Conservation (phyloP, 345 rosid species). For the Noccaea caerulescens region DNA sequence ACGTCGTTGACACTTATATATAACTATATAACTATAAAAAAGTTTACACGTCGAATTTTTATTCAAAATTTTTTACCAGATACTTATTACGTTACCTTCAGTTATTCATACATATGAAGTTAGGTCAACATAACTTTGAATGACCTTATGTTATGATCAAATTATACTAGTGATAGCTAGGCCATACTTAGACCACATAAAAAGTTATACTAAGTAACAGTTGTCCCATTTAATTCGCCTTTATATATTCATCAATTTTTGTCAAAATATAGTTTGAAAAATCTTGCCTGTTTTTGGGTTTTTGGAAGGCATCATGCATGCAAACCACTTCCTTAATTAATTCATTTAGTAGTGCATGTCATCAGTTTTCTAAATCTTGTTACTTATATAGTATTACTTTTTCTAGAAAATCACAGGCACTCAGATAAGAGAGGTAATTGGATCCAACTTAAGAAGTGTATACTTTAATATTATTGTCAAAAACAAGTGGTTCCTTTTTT, state of each 20-base stretch:
- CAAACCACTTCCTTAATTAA: slow-evolving; percentile 24
- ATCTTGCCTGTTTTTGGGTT: slow-evolving; percentile 5
- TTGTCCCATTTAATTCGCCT: slow-evolving; percentile 24
- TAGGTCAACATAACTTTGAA: slow-evolving; percentile 33
- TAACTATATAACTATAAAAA: neutral
- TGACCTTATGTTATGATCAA: slow-evolving; percentile 1
- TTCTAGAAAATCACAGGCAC: neutral
- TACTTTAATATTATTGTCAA: neutral
- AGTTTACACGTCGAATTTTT: neutral
- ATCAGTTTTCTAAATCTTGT: neutral
- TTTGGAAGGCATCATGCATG: slow-evolving; percentile 36
- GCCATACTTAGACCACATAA: neutral
- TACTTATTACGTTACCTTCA: slow-evolving; percentile 28
- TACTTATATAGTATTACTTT: slow-evolving; percentile 1
- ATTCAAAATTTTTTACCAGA: neutral
- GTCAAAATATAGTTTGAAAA: neutral
- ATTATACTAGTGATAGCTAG: neutral
- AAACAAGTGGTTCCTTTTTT: neutral
- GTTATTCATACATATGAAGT: slow-evolving; percentile 28
- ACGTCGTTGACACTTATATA: slow-evolving; percentile 12
- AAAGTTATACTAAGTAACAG: neutral
- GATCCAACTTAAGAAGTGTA: neutral
- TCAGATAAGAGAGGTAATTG: neutral
- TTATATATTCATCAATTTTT: neutral
- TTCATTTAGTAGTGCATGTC: slow-evolving; percentile 6